Conservation (phyloP, 179 eudicot species). For the Monotropa hypopitys region DNA sequence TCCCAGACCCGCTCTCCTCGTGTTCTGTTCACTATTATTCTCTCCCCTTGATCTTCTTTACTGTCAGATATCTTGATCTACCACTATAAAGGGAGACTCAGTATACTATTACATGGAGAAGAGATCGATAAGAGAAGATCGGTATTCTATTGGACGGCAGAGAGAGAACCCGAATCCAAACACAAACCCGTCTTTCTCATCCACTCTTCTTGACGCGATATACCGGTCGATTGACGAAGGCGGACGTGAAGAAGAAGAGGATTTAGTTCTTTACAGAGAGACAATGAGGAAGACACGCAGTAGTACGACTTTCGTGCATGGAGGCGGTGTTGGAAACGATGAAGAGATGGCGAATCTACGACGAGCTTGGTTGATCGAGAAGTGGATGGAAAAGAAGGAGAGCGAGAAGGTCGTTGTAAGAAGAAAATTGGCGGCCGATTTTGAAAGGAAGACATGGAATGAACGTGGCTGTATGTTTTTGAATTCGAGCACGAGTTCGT, state of each 20-base stretch:
- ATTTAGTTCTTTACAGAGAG: constrained; percentile 11
- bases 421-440: constrained; percentile 16
- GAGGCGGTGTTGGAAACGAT: constrained; percentile 8
- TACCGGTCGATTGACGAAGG: constrained; percentile 68
- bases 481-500: constrained; percentile 54
- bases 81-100: not conserved
- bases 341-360: constrained; percentile 30
- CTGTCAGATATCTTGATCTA: not conserved
- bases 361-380: constrained; percentile 42
- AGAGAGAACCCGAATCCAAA: too few species aligned
- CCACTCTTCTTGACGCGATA: constrained; percentile 63
- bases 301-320: not conserved
- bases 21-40: not conserved
- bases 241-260: constrained; percentile 8
- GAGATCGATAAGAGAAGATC: constrained; percentile 5
- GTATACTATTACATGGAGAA: too few species aligned
- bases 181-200: constrained; percentile 79
- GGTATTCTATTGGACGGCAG: not conserved
- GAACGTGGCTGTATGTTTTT: constrained; percentile 2
- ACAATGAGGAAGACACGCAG: constrained; percentile 20
- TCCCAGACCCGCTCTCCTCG: not conserved
- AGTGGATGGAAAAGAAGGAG: constrained; percentile 43
- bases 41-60: not conserved
- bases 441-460: not conserved
- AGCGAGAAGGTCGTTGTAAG: constrained; percentile 20